These are phyloP conservation scores for Colletotrichum costaricense DNA, from an alignment of 2,329 filamentous ascomycete genomes.

Conservation along the genomic window DNA sequence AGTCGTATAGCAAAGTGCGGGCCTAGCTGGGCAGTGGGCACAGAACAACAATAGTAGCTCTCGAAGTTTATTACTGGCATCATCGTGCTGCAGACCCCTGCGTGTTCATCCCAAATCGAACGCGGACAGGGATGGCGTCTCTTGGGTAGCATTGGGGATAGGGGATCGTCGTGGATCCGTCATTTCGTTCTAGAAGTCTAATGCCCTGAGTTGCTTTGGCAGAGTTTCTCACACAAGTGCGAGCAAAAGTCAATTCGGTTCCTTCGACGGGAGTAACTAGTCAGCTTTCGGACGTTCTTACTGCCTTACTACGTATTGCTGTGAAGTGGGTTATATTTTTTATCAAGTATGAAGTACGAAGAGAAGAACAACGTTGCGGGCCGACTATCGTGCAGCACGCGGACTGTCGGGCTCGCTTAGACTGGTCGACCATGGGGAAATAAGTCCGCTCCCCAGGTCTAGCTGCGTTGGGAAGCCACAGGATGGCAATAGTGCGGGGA, in stretches of 20 bases:
- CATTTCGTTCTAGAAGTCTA: constrained; percentile 11
- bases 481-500: background rate
- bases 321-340: background rate
- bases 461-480: background rate
- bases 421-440: background rate
- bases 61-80: constrained; percentile 20
- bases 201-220: background rate
- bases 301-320: background rate
- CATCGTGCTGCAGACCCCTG: constrained; percentile 13
- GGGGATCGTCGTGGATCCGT: constrained; percentile 4
- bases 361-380: background rate
- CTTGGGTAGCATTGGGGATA: background rate
- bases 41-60: background rate
- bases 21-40: background rate
- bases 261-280: background rate
- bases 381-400: background rate
- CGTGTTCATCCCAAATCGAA: constrained; percentile 18
- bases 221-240: background rate
- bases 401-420: background rate
- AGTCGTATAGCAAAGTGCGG: constrained; percentile 1
- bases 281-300: background rate
- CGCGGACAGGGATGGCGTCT: constrained; percentile 5
- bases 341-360: background rate
- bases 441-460: background rate
- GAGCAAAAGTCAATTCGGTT: background rate